Percentiles rank a stretch among this genome's conserved stretches.
Conservation (phyloP, 805 yeast genomes). For the Starmerella tilneyi region DNA sequence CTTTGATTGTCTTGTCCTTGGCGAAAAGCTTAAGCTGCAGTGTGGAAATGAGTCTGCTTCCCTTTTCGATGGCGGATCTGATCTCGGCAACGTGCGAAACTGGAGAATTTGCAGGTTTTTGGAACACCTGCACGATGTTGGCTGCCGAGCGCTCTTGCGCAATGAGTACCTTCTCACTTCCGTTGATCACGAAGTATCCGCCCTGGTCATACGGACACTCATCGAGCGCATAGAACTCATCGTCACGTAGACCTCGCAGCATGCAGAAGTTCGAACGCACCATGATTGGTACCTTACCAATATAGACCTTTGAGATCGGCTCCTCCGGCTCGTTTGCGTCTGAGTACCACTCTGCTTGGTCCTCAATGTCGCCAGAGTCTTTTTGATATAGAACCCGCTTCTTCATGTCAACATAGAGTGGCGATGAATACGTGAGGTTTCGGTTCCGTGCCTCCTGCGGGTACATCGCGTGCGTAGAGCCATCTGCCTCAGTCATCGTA, state of each 20-base stretch:
- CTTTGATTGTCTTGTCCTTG: conserved; percentile 74
- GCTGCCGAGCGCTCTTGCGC: conserved; percentile 99
- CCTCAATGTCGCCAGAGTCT: conserved; percentile 26
- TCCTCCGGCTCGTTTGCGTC: conserved; percentile 53
- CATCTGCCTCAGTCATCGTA: conserved; percentile 98
- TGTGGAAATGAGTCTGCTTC: conserved; percentile 85
- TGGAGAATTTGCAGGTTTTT: conserved; percentile 95
- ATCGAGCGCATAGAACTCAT: conserved; percentile 86
- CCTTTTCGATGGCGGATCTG: conserved; percentile 92
- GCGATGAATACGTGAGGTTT: conserved; percentile 91
- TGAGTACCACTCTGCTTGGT: conserved; percentile 52
- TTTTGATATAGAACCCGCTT: conserved; percentile 55
- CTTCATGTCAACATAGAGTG: conserved; percentile 90
- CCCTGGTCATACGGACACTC: conserved; percentile 99
- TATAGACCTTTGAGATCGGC: conserved; percentile 69
- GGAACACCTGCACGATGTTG: conserved; percentile 95
- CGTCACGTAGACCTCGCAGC: conserved; percentile 78
- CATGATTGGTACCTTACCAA: conserved; percentile 98
- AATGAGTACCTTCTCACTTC: conserved; percentile 94
- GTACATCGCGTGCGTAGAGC: conserved; percentile 96
- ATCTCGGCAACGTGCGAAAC: conserved; percentile 93
- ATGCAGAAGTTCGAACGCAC: conserved; percentile 92
- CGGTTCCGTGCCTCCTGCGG: conserved; percentile 98
- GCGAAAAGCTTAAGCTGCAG: conserved; percentile 89
- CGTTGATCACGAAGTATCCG: conserved; percentile 96